Conservation (phyloP, 345 rosid species). For the Camelina neglecta region DNA sequence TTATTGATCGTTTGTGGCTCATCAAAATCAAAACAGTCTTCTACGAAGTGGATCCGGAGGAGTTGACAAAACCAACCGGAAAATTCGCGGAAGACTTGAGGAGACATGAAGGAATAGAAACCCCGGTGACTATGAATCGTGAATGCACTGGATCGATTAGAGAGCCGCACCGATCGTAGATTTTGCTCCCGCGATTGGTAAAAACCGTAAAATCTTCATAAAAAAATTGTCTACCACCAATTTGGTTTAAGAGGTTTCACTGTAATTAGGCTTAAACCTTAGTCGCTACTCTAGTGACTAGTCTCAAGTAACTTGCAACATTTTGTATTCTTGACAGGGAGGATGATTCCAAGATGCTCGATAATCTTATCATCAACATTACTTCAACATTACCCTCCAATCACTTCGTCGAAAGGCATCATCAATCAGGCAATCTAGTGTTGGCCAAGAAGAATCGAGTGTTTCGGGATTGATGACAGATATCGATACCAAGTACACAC, state of each 20-base stretch:
- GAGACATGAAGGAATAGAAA: background rate
- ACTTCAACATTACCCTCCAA: too few species aligned
- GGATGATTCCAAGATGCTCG: constrained; percentile 26
- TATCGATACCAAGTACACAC: background rate
- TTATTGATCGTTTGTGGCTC: background rate
- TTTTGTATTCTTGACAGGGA: constrained; percentile 17
- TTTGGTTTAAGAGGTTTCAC: too few species aligned
- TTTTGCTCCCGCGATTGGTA: constrained; percentile 6
- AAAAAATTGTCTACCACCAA: too few species aligned
- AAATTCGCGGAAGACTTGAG: background rate
- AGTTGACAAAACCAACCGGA: background rate
- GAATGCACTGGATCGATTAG: background rate
- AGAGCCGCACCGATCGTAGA: background rate
- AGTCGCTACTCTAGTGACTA: too few species aligned
- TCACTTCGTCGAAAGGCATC: too few species aligned
- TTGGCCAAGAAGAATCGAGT: rapidly evolving
- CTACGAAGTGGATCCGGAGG: constrained; percentile 19
- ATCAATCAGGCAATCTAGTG: too few species aligned
- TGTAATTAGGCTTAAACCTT: too few species aligned
- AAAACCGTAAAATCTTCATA: too few species aligned
- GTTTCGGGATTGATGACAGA: background rate
- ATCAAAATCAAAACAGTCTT: background rate
- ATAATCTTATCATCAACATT: background rate
- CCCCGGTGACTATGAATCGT: background rate
- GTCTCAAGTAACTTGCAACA: too few species aligned